Evolutionary conservation across 192 early-diverging fungal genomes (phyloP), one percentile per base, ranked within the genome.

Genomic region (Coemansia sp.): DNA sequence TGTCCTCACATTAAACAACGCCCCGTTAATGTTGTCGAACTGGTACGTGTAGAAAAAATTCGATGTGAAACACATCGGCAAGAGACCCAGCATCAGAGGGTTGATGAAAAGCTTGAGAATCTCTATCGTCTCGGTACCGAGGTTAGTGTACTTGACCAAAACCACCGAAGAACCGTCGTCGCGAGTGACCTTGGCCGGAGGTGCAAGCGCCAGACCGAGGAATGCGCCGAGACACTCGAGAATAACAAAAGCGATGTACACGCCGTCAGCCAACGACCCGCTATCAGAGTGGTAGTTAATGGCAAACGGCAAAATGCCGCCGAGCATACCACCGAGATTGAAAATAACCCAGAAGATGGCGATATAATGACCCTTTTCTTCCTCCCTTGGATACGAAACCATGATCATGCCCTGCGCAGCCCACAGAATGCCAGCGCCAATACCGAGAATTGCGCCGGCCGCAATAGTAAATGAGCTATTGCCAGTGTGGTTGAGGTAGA

Each of bases 21-120:
- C 81, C 8, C 86, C 91, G 71, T 94, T 92, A 77, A 90, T 86
- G 61, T 76, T 83, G 46, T 86, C 80, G 82, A 93, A 92, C 81
- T 95, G 92, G 83, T 94, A 94, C 7, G 89, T 88, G 84, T 95
- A 95, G 87, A 92, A 95, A 89, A 93, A 95, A 80, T 95, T 95
- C 65, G 89, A 90, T 22, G 89, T 88, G 72, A 90, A 78, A 83
- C 92, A 94, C 79, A 92, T 85, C 27, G 92, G 92, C 53, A 89
- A 78, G 62, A 95, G 80, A 71, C 73, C 71, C 88, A 90, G 86
- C 74, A 96, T 87, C 57, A 87, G 82, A 40, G 88, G 88, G 78
- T 93, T 93, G 43, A 96, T 49, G 46, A 92, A 93, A 61, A 89
- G 81, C 83, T 92, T 92, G 87, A 94, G 90, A 43, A 94, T 89